A percentile compares a stretch with the other conserved stretches of the same genome.
These are phyloP conservation scores for Phytophthora ramorum DNA, from an alignment of 352 stramenopile genomes.

Conservation along the genomic window DNA sequence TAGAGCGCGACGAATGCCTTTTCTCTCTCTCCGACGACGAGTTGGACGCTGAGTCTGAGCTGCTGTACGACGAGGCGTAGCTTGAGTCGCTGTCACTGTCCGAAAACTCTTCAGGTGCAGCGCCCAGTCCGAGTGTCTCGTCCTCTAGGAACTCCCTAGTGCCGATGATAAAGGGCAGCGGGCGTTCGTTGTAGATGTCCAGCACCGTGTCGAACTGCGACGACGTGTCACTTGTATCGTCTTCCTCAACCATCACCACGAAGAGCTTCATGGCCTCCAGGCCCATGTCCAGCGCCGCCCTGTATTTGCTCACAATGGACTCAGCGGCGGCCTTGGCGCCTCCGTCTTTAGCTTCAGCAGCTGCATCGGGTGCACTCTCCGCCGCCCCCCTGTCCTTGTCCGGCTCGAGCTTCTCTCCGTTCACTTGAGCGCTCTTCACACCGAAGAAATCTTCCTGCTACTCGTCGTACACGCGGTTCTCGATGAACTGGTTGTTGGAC, in stretches of 20 bases:
- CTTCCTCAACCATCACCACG: constrained; percentile 79
- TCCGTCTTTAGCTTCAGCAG: constrained; percentile 25
- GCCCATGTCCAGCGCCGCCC: constrained; percentile 78
- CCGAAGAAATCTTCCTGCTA: constrained; percentile 82
- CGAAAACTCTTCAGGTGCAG: constrained; percentile 59
- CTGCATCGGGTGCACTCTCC: neutral
- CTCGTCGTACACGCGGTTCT: constrained; percentile 91
- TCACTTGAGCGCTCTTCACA: constrained; percentile 21
- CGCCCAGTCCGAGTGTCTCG: constrained; percentile 81
- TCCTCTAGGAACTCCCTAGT: constrained; percentile 88
- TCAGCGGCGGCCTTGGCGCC: constrained; percentile 42
- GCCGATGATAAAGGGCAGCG: constrained; percentile 87
- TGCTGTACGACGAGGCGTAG: constrained; percentile 73
- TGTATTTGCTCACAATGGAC: constrained; percentile 78
- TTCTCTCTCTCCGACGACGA: constrained; percentile 43
- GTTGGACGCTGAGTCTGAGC: constrained; percentile 56
- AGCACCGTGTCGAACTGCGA: constrained; percentile 76
- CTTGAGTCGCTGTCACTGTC: constrained; percentile 68
- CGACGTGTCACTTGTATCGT: constrained; percentile 56
- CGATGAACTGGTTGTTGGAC: constrained; percentile 90
- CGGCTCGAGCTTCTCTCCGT: constrained; percentile 3
- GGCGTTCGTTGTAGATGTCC: constrained; percentile 91
- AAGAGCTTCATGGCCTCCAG: constrained; percentile 88
- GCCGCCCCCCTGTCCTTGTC: constrained; percentile 1
- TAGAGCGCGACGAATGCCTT: constrained; percentile 20